Conservation (phyloP, 2,329 filamentous ascomycete genomes). For the Epicoccum sorghinum region DNA sequence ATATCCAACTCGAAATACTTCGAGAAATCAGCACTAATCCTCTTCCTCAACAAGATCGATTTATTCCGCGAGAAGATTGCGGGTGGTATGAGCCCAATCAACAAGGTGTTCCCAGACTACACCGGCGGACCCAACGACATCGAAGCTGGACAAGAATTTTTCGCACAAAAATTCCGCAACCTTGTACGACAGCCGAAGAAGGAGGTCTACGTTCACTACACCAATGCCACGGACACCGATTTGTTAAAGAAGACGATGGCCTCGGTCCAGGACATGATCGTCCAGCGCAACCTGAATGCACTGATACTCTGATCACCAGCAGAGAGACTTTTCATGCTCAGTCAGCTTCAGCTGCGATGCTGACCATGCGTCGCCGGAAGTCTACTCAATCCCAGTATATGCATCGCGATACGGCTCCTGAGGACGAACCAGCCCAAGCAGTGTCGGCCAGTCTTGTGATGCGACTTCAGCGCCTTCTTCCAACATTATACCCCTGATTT, state of each 20-base stretch:
- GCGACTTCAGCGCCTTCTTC: conserved; percentile 14
- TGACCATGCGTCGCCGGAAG: background rate
- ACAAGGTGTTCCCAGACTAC: conserved; percentile 58
- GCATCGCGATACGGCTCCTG: background rate
- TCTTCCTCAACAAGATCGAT: conserved; percentile 62
- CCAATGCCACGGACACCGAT: conserved; percentile 59
- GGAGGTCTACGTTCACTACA: conserved; percentile 60
- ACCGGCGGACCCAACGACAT: conserved; percentile 52
- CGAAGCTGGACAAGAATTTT: conserved; percentile 57
- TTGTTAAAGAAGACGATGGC: conserved; percentile 64
- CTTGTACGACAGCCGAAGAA: conserved; percentile 57
- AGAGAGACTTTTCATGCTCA: background rate
- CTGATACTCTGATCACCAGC: conserved; percentile 49
- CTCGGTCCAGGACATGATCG: conserved; percentile 61
- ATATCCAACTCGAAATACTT: conserved; percentile 61
- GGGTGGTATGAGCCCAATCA: conserved; percentile 54
- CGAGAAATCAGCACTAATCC: conserved; percentile 57
- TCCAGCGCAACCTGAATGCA: conserved; percentile 58
- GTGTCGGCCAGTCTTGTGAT: background rate
- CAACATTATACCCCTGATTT: conserved; percentile 40
- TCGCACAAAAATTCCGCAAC: conserved; percentile 58
- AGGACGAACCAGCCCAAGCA: background rate
- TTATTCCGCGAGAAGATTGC: conserved; percentile 58
- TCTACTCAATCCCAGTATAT: background rate
- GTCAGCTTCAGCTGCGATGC: background rate